Conservation (phyloP, 129 eudicot species). For the Saposhnikovia divaricata region DNA sequence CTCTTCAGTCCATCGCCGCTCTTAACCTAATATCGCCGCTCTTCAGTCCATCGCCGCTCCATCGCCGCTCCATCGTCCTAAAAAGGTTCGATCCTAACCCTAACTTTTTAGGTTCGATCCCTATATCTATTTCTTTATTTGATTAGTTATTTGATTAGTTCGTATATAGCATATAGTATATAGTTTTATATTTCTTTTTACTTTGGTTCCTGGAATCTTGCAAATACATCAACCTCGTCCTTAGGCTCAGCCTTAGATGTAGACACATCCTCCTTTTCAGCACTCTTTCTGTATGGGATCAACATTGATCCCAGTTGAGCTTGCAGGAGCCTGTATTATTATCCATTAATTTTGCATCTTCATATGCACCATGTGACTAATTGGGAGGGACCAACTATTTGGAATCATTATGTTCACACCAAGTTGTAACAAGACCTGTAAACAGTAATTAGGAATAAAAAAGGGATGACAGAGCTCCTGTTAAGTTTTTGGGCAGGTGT, state of each 20-base stretch:
- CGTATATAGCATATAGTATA: too few species aligned
- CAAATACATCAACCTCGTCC: slow-evolving; percentile 25
- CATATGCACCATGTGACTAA: slow-evolving; percentile 66
- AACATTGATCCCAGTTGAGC: slow-evolving; percentile 57
- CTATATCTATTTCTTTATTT: too few species aligned
- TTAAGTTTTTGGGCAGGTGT: slow-evolving; percentile 89
- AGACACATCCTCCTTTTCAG: slow-evolving; percentile 28
- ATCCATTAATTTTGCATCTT: slow-evolving; percentile 46
- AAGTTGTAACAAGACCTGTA: slow-evolving; percentile 78
- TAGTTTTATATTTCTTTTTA: too few species aligned
- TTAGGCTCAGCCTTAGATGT: slow-evolving; percentile 45
- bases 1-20: too few species aligned
- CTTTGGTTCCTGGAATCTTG: slow-evolving; percentile 39
- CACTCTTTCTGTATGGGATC: slow-evolving; percentile 59
- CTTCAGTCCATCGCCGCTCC: too few species aligned
- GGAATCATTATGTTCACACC: slow-evolving; percentile 98
- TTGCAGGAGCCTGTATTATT: slow-evolving; percentile 53
- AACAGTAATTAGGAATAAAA: slow-evolving; percentile 93
- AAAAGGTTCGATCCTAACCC: too few species aligned
- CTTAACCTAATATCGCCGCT: too few species aligned
- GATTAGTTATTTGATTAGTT: too few species aligned
- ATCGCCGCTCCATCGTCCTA: too few species aligned
- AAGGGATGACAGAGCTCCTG: slow-evolving; percentile 71
- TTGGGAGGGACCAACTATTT: slow-evolving; percentile 77
- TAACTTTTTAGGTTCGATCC: too few species aligned